A percentile compares a stretch with the other conserved stretches of the same genome.
Conservation (phyloP, 805 yeast species). For the Candida stauntonica region DNA sequence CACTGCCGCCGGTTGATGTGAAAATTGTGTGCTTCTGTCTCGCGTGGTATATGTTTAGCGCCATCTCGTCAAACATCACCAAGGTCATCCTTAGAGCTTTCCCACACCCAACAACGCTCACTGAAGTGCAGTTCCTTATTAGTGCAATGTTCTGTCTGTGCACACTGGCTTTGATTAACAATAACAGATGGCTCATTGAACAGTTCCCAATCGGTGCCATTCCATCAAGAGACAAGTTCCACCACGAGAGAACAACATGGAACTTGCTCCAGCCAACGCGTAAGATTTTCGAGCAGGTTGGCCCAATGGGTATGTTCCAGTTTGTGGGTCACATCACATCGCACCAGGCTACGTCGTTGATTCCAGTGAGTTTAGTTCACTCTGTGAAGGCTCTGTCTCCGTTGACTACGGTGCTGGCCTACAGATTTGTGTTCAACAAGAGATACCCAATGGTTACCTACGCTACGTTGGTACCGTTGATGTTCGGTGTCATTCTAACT, state of each 20-base stretch:
- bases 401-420: constrained; percentile 77
- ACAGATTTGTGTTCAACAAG: constrained; percentile 55
- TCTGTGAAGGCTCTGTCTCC: constrained; percentile 93
- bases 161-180: constrained; percentile 38
- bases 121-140: constrained; percentile 79
- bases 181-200: constrained; percentile 25
- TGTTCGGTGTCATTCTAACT: constrained; percentile 80
- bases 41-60: constrained; percentile 77
- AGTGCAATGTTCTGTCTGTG: constrained; percentile 58
- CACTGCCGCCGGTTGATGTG: constrained; percentile 34
- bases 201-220: constrained; percentile 48
- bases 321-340: constrained; percentile 87
- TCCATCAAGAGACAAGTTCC: constrained; percentile 36
- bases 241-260: constrained; percentile 27
- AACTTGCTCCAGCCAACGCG: constrained; percentile 52
- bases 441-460: constrained; percentile 65
- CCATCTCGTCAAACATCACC: constrained; percentile 76
- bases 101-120: constrained; percentile 80
- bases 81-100: constrained; percentile 69
- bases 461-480: constrained; percentile 71
- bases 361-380: constrained; percentile 94
- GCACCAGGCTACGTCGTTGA: constrained; percentile 85
- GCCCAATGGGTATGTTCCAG: constrained; percentile 95
- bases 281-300: constrained; percentile 56
- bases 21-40: constrained; percentile 54